phyloP scores from a whole-genome alignment of 768 basidiomycete species.

The Leccinum olivaceopallidum region DNA sequence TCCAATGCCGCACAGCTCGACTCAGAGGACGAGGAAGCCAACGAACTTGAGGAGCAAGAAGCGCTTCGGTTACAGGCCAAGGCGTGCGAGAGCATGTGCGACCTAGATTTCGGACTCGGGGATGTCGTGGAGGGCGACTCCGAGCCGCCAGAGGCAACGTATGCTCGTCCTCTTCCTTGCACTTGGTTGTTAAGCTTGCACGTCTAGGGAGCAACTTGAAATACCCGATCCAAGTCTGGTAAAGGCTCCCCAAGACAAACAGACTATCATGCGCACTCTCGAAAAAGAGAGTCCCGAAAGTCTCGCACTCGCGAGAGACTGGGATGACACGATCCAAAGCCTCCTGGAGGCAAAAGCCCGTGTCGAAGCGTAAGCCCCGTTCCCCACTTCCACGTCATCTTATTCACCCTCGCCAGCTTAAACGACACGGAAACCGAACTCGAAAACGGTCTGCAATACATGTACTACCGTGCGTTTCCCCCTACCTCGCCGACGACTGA shows the following conservation, averaged over 20 bases:
- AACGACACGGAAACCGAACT: conserved; percentile 52
- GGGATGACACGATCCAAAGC: conserved; percentile 66
- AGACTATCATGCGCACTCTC: conserved; percentile 59
- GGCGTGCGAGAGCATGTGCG: conserved; percentile 64
- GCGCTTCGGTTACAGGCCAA: conserved; percentile 78
- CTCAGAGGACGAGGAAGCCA: conserved; percentile 86
- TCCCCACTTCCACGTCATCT: not conserved
- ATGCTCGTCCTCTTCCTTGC: conserved; percentile 2
- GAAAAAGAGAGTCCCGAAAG: conserved; percentile 78
- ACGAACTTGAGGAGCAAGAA: conserved; percentile 87
- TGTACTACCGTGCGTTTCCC: conserved; percentile 81
- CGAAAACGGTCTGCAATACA: conserved; percentile 69
- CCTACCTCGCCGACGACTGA: not conserved
- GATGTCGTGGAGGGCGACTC: conserved; percentile 48
- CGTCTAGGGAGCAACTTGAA: conserved; percentile 19
- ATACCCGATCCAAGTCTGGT: not conserved
- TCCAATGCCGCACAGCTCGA: conserved; percentile 81
- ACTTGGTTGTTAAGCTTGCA: conserved; percentile 6
- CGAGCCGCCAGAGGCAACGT: conserved; percentile 32
- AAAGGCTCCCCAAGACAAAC: conserved; percentile 55
- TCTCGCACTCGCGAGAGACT: conserved; percentile 79
- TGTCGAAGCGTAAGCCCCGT: conserved; percentile 50
- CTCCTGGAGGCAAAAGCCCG: conserved; percentile 54
- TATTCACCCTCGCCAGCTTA: conserved; percentile 39
- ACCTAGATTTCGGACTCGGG: conserved; percentile 83